phyloP scores from a whole-genome alignment of 352 stramenopile genomes.

The Peronospora belbahrii region DNA sequence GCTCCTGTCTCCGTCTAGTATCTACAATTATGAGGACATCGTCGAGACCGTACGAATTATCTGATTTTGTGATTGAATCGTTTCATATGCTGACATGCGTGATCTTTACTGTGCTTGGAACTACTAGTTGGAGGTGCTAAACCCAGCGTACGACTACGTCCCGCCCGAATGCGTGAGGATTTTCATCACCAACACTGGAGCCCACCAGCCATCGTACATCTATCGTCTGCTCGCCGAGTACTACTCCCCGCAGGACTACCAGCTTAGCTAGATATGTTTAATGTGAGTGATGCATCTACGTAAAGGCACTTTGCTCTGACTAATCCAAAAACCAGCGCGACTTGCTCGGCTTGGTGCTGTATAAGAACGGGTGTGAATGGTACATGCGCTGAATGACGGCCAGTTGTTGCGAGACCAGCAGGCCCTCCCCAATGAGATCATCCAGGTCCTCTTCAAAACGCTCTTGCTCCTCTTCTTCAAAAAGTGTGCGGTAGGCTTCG shows the following conservation, averaged over 20 bases:
- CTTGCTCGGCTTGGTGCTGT: slow-evolving; percentile 40
- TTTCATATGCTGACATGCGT: slow-evolving; percentile 11
- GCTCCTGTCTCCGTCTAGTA: slow-evolving; percentile 78
- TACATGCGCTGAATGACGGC: slow-evolving; percentile 86
- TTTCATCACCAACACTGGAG: slow-evolving; percentile 97
- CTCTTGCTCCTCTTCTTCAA: slow-evolving; percentile 72
- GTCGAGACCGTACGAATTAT: slow-evolving; percentile 66
- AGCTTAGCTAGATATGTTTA: slow-evolving; percentile 50
- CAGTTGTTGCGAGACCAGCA: slow-evolving; percentile 72
- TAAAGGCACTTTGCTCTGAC: slow-evolving; percentile 9
- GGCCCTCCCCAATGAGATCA: slow-evolving; percentile 68
- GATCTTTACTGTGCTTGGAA: slow-evolving; percentile 5
- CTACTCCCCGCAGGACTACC: slow-evolving; percentile 95
- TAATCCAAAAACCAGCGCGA: slow-evolving; percentile 52
- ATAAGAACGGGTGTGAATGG: slow-evolving; percentile 74
- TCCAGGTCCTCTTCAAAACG: slow-evolving; percentile 79
- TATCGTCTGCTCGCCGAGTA: slow-evolving; percentile 97
- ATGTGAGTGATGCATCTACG: slow-evolving; percentile 11
- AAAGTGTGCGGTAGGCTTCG: slow-evolving; percentile 56
- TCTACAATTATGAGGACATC: slow-evolving; percentile 88
- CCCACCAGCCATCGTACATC: slow-evolving; percentile 98
- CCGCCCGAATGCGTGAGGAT: slow-evolving; percentile 94
- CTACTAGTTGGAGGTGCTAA: slow-evolving; percentile 90
- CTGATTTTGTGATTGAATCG: not conserved
- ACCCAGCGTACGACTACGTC: slow-evolving; percentile 97